Conservation (phyloP, 169 alveolate genomes). For the Besnoitia besnoiti region DNA sequence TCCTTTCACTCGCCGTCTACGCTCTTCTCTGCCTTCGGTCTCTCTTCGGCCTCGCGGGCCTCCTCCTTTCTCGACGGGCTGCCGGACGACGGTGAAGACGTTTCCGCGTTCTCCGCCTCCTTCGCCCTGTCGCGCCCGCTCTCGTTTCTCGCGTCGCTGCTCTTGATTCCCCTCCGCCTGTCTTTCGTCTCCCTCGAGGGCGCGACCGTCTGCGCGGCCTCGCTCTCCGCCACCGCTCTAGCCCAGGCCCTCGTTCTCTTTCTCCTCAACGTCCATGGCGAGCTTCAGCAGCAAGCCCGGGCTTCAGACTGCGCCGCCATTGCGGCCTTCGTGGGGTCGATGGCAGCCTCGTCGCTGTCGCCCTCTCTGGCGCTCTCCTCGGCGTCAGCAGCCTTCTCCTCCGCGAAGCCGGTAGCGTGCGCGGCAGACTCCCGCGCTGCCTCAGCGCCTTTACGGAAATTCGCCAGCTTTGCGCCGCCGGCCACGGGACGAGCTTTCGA, state of each 20-base stretch:
- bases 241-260: neutral
- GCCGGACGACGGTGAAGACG: neutral
- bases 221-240: neutral
- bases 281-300: constrained; percentile 9
- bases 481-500: neutral
- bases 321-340: neutral
- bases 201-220: neutral
- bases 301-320: neutral
- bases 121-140: neutral
- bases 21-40: neutral
- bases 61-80: too few species aligned
- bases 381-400: neutral
- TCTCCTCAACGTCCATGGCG: constrained; percentile 14
- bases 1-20: neutral
- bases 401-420: neutral
- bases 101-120: neutral
- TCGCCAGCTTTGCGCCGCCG: neutral
- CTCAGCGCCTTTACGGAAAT: neutral
- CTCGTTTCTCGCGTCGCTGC: neutral
- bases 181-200: neutral
- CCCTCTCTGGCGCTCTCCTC: neutral
- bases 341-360: too few species aligned
- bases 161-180: neutral
- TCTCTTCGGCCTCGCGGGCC: neutral
- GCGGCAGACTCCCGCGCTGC: neutral